Conservation (phyloP, 2,329 filamentous ascomycete species). For the Aureobasidium sp. region DNA sequence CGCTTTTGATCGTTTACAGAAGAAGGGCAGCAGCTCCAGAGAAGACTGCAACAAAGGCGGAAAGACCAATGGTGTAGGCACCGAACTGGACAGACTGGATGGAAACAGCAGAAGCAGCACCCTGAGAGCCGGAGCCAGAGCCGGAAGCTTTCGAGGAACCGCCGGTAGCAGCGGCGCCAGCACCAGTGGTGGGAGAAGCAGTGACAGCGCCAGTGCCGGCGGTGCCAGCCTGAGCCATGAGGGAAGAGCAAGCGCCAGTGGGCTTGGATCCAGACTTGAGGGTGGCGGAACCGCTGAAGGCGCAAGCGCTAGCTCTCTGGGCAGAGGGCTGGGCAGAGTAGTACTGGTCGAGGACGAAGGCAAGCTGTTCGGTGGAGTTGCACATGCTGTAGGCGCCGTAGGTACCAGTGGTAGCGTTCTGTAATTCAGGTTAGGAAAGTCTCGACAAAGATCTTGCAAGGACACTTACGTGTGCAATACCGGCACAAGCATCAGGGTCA, state of each 20-base stretch:
- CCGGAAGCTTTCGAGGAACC: constrained; percentile 22
- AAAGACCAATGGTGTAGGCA: constrained; percentile 42
- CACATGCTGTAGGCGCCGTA: constrained; percentile 80
- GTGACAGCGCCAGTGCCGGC: constrained; percentile 52
- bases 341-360: constrained; percentile 68
- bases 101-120: constrained; percentile 37
- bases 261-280: constrained; percentile 45
- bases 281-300: constrained; percentile 62
- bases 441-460: too few relatives aligned
- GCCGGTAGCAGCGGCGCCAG: constrained; percentile 26
- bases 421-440: not conserved
- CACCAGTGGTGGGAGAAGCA: constrained; percentile 38
- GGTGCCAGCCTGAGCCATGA: constrained; percentile 58
- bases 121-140: constrained; percentile 22
- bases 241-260: constrained; percentile 47
- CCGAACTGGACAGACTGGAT: constrained; percentile 41
- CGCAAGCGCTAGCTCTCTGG: constrained; percentile 52
- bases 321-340: constrained; percentile 51
- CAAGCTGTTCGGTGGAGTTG: constrained; percentile 60
- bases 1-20: constrained; percentile 35
- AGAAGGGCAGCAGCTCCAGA: constrained; percentile 50
- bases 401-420: constrained; percentile 57
- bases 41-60: constrained; percentile 43
- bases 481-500: constrained; percentile 51
- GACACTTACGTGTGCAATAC: constrained; percentile 48